Evolutionary conservation across 139 green algal species (phyloP).

Genomic region (Chlorella sp.): DNA sequence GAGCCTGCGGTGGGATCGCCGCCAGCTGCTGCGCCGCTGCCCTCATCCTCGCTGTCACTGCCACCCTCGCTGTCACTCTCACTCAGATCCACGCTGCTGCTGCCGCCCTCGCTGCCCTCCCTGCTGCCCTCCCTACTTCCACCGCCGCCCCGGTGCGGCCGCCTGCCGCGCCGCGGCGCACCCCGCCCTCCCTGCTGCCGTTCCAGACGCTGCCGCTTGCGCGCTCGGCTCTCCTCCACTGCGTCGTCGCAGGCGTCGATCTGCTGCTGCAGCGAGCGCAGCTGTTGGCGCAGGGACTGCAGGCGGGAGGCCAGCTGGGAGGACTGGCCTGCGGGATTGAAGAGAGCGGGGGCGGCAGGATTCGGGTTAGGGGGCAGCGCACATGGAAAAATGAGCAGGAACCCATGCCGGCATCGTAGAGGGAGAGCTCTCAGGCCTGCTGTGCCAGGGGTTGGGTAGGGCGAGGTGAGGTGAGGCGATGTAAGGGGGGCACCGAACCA

Average conservation of each 20-base stretch:
- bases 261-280: conserved; percentile 89
- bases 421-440: no score
- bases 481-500: no score
- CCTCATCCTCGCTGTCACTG: not conserved
- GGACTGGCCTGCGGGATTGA: conserved; percentile 6
- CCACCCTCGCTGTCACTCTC: not conserved
- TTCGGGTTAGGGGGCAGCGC: no score
- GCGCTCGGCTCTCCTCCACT: conserved; percentile 29
- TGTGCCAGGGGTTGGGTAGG: no score
- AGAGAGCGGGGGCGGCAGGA: not conserved
- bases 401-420: no score
- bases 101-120: not conserved
- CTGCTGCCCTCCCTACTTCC: not conserved
- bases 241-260: conserved; percentile 53
- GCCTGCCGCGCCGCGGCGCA: not conserved
- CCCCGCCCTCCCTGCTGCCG: not conserved
- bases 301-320: conserved; percentile 76
- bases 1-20: not conserved
- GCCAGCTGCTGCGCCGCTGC: not conserved
- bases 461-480: no score
- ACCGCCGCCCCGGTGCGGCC: not conserved
- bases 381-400: not conserved
- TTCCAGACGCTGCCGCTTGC: conserved; percentile 32
- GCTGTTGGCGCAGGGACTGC: conserved; percentile 83
- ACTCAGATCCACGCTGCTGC: conserved; percentile 3